Evolutionary conservation across 2,329 filamentous ascomycete species (phyloP), one percentile per base, ranked within the genome.

Genomic region (Neospermospora avenae): DNA sequence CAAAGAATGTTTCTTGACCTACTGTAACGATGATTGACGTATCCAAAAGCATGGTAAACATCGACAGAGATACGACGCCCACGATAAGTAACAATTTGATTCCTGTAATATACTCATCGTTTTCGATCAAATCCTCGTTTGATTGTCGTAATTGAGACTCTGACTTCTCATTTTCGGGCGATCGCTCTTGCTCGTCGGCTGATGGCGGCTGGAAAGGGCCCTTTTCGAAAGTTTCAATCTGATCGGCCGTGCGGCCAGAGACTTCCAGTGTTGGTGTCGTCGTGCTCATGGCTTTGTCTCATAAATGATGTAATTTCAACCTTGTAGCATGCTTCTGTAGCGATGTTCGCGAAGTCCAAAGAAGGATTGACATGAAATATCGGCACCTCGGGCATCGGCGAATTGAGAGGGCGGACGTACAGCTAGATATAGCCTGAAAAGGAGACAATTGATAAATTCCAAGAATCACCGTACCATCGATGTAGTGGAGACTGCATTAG

Each of bases 1-100:
- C 11, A n/a, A n/a, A 10, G 14, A n/a, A 20, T 18, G 4, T 5
- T 16, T 18, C 3, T 42, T 24, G 7, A 65, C 61, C 48, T 57
- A 75, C 81, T 4, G 82, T 84, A 8, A 77, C 74, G 56, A 84
- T 75, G 54, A 84, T 83, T 1, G 81, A 80, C 39, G 75, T 78
- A 58, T 84, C 82, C 3, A 84, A 63, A 62, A 83, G 65, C 70
- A 80, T 76, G 18, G 81, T 64, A 60, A 82, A 82, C 14, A 75
- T 74, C 7, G 74, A 75, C 3, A 78, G 62, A 0, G 77, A 78
- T 14, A 81, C 67, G 2, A 71, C 71, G 5, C 62, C 60, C 18
- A 77, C 67, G n/a, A 74, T 60, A 11, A 63, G 25, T 8, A 44
- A 57, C 3, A 69, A 49, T 44, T 67, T 65, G 16, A 63, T 37